Base-by-base conservation (phyloP, 176 grass and related monocot genomes). In the Triticum turgidum region DNA sequence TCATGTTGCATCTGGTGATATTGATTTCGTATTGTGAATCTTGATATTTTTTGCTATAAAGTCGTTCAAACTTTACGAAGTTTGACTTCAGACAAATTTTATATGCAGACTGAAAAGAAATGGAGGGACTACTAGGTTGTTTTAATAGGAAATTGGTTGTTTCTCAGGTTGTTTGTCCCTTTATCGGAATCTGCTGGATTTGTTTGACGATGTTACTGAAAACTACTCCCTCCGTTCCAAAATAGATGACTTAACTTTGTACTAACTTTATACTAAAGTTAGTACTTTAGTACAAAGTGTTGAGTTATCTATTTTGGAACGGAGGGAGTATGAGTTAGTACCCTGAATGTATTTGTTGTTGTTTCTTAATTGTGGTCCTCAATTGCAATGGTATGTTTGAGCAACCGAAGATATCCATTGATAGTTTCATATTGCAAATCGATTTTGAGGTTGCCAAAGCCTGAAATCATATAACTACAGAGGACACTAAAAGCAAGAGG, bases 381-480 rank as follows among this genome's bases (percentile, higher is more conserved):
- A 32, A 39, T 58, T 72, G 68, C 38, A 51, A 10, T 0, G 42
- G 10, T 45, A 45, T 70, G 38, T 79, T 52, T 83, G 64, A 78
- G 14, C 5, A 78, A 78, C 11, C 84, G 24, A 72, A 80, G 54
- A 14, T 73, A 73, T 49, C 11, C 30, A 47, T 84, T 79, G 39
- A 29, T 84, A 49, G 81, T 84, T 71, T 24, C 2, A 11, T 52
- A 56, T 18, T 77, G 34, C 76, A 39, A 61, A 30, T 61, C 11
- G 0, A 45, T 44, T 84, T 47, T 45, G 24, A 47, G 24, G 38
- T 44, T 80, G 37, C 20, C 41, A 71, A 35, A 49, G 45, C 15
- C 49, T 37, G 21, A 77, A 47, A 38, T 44, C 18, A 51, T 44
- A 76, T 20, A 49, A 33, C 25, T 64, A 70, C 5, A 32, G 59